Percentiles rank a stretch among this genome's conserved stretches.
Conservation (phyloP, 768 basidiomycete species). For the Pleurotus citrinopileatus region DNA sequence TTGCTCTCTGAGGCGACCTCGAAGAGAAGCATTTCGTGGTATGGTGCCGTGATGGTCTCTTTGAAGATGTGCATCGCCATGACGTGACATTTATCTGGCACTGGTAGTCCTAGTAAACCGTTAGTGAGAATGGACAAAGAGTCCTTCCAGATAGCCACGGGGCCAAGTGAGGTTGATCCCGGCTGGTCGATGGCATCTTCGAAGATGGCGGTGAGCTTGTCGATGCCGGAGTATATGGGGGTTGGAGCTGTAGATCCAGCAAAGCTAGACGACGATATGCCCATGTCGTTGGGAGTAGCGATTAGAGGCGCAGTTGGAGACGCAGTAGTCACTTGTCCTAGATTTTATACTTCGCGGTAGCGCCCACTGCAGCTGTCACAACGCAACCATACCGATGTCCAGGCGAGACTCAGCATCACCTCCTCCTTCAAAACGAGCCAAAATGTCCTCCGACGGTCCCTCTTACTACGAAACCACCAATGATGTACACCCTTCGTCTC, state of each 20-base stretch:
- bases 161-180: constrained; percentile 2
- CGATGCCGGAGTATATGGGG: constrained; percentile 4
- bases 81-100: constrained; percentile 6
- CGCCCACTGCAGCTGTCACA: not conserved
- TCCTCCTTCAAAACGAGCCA: constrained; percentile 28
- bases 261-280: not conserved
- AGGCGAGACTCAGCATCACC: constrained; percentile 18
- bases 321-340: too few species aligned
- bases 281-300: not conserved
- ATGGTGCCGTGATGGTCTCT: not conserved
- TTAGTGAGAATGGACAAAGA: constrained; percentile 1
- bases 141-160: constrained; percentile 3
- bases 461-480: constrained; percentile 18
- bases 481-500: constrained; percentile 22
- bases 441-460: not conserved
- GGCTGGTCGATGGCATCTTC: not conserved
- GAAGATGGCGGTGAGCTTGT: constrained; percentile 6
- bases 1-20: not conserved
- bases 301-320: not conserved
- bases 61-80: constrained; percentile 6
- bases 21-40: constrained; percentile 10
- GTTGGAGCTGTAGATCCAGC: not conserved
- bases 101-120: not conserved
- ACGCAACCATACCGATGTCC: not conserved
- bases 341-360: not conserved